Percentiles rank a stretch among this genome's conserved stretches.
Conservation (phyloP, 148 eudicot genomes). For the Amaranthus palmeri region DNA sequence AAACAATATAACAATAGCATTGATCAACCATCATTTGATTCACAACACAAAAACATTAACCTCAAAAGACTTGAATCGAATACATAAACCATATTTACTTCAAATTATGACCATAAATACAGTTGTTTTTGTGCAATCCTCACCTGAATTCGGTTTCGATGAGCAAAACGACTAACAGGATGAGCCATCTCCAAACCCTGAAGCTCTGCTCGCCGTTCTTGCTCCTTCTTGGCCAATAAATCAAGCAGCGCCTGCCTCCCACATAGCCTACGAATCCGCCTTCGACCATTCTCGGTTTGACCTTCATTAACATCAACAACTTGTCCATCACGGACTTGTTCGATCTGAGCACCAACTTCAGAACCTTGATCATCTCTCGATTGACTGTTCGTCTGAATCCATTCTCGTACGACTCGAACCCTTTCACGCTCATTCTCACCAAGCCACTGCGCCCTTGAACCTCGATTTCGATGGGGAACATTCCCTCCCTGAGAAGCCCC, state of each 20-base stretch:
- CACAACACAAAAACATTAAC: too few relatives aligned
- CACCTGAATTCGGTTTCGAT: slow-evolving; percentile 90
- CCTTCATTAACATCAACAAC: slow-evolving; percentile 32
- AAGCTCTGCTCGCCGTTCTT: slow-evolving; percentile 62
- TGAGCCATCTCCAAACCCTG: slow-evolving; percentile 42
- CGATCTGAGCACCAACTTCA: slow-evolving; percentile 54
- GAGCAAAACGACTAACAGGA: slow-evolving; percentile 64
- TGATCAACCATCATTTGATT: neutral
- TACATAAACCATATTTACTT: too few relatives aligned
- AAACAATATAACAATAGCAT: neutral
- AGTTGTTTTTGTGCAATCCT: slow-evolving; percentile 5
- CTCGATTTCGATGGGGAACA: slow-evolving; percentile 32
- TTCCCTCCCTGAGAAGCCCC: slow-evolving; percentile 27
- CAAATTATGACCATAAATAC: neutral
- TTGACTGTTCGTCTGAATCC: slow-evolving; percentile 50
- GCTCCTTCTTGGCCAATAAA: slow-evolving; percentile 56
- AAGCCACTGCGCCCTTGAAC: slow-evolving; percentile 44
- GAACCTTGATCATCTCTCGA: slow-evolving; percentile 47
- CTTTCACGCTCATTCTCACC: slow-evolving; percentile 54
- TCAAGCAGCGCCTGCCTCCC: slow-evolving; percentile 92
- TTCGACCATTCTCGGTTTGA: slow-evolving; percentile 33
- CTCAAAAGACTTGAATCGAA: too few relatives aligned
- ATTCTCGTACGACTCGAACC: slow-evolving; percentile 59
- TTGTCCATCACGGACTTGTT: slow-evolving; percentile 44
- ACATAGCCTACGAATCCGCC: slow-evolving; percentile 59